phyloP scores from a whole-genome alignment of 2,329 filamentous ascomycete species.

The Neophaeococcomyces mojaviensis region DNA sequence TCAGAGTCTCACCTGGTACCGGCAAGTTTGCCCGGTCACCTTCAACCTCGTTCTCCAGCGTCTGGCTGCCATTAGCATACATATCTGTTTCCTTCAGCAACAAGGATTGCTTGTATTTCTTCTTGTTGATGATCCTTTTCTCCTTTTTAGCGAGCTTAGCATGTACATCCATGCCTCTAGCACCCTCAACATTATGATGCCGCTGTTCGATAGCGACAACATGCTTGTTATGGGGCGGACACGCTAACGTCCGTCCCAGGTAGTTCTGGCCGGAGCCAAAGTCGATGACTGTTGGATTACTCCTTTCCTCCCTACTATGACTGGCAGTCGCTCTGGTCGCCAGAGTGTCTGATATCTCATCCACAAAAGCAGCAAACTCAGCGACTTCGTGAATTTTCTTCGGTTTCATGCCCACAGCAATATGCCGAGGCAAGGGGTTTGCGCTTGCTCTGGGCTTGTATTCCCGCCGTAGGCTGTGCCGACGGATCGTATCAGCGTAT shows the following conservation, averaged over 20 bases:
- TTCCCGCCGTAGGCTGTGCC: constrained; percentile 57
- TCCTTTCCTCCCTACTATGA: constrained; percentile 28
- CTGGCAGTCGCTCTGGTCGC: constrained; percentile 27
- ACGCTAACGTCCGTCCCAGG: constrained; percentile 78
- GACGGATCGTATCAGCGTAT: constrained; percentile 66
- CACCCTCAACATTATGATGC: constrained; percentile 77
- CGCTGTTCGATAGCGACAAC: constrained; percentile 87
- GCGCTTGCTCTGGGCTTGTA: constrained; percentile 32
- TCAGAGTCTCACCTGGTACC: no score
- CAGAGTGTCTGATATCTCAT: constrained; percentile 55
- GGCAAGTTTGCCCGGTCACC: no score
- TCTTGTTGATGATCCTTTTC: constrained; percentile 73
- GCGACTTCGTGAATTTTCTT: constrained; percentile 94
- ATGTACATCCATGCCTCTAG: constrained; percentile 73
- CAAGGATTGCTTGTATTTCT: constrained; percentile 33
- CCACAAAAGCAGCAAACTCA: constrained; percentile 80
- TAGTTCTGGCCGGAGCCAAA: constrained; percentile 98
- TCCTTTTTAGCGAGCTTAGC: constrained; percentile 69
- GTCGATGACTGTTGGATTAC: constrained; percentile 70
- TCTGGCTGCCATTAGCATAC: no score
- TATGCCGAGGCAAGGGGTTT: constrained; percentile 55
- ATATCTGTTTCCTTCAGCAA: no score
- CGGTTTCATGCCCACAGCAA: constrained; percentile 85
- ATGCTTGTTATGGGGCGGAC: constrained; percentile 73
- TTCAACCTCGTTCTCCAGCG: no score